phyloP scores from a whole-genome alignment of 805 yeast genomes.

The Yarrowia osloensis region DNA sequence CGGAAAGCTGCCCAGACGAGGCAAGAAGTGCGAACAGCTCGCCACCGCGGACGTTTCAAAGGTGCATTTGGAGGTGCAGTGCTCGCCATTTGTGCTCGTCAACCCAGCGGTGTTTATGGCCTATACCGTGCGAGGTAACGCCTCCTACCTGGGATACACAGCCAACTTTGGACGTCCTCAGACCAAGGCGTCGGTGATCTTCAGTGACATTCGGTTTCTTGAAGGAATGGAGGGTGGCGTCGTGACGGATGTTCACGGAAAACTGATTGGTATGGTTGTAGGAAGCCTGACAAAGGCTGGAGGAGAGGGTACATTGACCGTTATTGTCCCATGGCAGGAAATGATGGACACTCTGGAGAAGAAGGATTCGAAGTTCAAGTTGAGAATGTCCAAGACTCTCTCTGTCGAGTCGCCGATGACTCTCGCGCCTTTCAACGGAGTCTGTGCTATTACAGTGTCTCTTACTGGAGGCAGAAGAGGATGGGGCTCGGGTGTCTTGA shows the following conservation, averaged over 20 bases:
- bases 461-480: constrained; percentile 36
- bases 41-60: constrained; percentile 15
- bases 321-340: constrained; percentile 41
- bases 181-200: constrained; percentile 32
- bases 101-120: constrained; percentile 43
- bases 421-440: constrained; percentile 10
- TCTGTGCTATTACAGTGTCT: constrained; percentile 10
- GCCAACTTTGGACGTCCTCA: constrained; percentile 29
- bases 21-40: constrained; percentile 7
- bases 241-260: constrained; percentile 30
- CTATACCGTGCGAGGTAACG: constrained; percentile 39
- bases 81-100: constrained; percentile 43
- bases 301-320: constrained; percentile 42
- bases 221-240: constrained; percentile 46
- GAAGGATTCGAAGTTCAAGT: neutral
- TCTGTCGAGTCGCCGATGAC: constrained; percentile 14
- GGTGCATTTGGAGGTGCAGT: constrained; percentile 33
- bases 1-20: neutral
- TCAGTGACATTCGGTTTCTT: constrained; percentile 41
- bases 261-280: constrained; percentile 39
- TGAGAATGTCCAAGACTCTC: constrained; percentile 4
- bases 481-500: constrained; percentile 46
- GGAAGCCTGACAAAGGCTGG: constrained; percentile 38
- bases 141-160: constrained; percentile 34
- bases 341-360: constrained; percentile 30